Conservation (phyloP, 345 rosid genomes). For the Clausena lansium region DNA sequence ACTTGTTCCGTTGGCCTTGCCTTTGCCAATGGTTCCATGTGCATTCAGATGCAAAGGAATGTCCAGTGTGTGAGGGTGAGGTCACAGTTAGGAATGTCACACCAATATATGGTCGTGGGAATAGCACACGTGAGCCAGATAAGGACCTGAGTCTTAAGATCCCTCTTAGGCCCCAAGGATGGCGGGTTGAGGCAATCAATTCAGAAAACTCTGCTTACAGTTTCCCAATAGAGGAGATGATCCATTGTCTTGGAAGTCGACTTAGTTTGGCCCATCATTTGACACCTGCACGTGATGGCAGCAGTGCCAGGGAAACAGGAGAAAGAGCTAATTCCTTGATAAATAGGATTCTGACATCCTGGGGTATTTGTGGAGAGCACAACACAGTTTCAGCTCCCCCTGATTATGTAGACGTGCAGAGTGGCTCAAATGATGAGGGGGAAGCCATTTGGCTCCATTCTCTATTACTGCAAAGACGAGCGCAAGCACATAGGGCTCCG, state of each 20-base stretch:
- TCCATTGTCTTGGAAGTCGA: conserved; percentile 69
- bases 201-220: conserved; percentile 53
- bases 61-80: conserved; percentile 92
- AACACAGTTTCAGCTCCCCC: conserved; percentile 35
- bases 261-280: conserved; percentile 53
- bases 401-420: conserved; percentile 53
- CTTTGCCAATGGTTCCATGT: conserved; percentile 67
- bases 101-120: conserved; percentile 84
- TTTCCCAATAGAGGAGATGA: conserved; percentile 78
- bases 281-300: conserved; percentile 42
- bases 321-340: conserved; percentile 50
- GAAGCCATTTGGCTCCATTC: conserved; percentile 48
- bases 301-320: conserved; percentile 42
- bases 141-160: conserved; percentile 61
- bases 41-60: conserved; percentile 79
- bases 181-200: conserved; percentile 78
- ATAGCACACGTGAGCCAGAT: conserved; percentile 45
- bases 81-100: conserved; percentile 69
- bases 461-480: conserved; percentile 47
- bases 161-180: conserved; percentile 72
- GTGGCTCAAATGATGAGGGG: conserved; percentile 46
- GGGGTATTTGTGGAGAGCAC: conserved; percentile 75
- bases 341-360: conserved; percentile 63
- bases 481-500: conserved; percentile 57
- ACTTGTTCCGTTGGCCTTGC: conserved; percentile 95